These are phyloP conservation scores for Huntiella abstrusa DNA, from an alignment of 2,329 filamentous ascomycete genomes.

Conservation along the genomic window DNA sequence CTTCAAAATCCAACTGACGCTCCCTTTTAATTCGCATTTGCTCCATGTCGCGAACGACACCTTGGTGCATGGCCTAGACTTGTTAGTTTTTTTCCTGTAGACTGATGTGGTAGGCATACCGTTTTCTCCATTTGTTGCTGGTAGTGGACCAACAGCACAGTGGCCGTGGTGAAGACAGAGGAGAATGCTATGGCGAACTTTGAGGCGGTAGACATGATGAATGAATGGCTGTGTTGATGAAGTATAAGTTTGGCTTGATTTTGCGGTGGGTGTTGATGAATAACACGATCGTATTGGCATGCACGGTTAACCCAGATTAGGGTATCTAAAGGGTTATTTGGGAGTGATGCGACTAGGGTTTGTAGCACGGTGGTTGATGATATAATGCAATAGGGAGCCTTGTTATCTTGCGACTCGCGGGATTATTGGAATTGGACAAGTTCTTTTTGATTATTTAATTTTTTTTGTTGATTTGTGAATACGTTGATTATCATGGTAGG, in stretches of 20 bases:
- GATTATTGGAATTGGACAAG: too few species aligned
- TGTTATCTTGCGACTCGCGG: too few species aligned
- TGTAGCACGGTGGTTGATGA: too few species aligned
- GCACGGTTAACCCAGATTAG: neutral
- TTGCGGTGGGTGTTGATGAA: neutral
- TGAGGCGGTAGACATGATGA: slow-evolving; percentile 68
- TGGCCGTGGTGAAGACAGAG: slow-evolving; percentile 53
- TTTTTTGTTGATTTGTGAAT: neutral
- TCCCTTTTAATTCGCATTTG: slow-evolving; percentile 81
- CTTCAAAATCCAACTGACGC: slow-evolving; percentile 82
- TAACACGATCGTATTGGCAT: neutral
- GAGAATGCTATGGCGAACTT: slow-evolving; percentile 71
- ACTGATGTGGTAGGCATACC: slow-evolving; percentile 28
- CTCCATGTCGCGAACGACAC: slow-evolving; percentile 86
- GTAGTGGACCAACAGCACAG: slow-evolving; percentile 75
- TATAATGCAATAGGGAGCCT: too few species aligned
- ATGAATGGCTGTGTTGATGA: slow-evolving; percentile 7
- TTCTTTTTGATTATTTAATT: too few species aligned
- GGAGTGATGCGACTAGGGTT: neutral
- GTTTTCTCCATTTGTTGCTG: slow-evolving; percentile 68
- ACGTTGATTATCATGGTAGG: neutral
- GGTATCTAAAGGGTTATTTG: neutral
- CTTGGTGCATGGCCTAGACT: slow-evolving; percentile 75
- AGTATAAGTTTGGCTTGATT: too few species aligned
- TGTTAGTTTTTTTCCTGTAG: neutral